These are phyloP conservation scores for Thraustochytrium striatum DNA, from an alignment of 352 stramenopile species.

Conservation along the genomic window DNA sequence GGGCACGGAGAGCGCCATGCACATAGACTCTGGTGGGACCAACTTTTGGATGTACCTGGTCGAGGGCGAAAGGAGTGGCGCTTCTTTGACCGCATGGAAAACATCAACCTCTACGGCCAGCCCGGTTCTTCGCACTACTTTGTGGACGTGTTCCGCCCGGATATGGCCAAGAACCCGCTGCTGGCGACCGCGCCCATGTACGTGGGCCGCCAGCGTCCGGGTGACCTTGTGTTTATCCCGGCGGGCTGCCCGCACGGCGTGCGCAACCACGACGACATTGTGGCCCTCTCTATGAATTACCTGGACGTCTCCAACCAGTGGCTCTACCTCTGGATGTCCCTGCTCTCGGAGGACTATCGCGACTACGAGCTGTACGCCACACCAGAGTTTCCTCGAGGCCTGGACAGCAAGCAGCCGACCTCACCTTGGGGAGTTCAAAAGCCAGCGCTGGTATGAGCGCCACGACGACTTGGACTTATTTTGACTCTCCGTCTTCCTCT, in stretches of 20 bases:
- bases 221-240: slow-evolving; percentile 56
- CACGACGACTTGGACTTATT: slow-evolving; percentile 5
- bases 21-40: slow-evolving; percentile 55
- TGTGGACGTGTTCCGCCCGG: slow-evolving; percentile 45
- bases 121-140: slow-evolving; percentile 50
- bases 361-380: slow-evolving; percentile 47
- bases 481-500: not conserved
- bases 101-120: slow-evolving; percentile 48
- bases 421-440: slow-evolving; percentile 48
- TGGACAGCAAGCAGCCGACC: slow-evolving; percentile 25
- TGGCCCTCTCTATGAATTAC: slow-evolving; percentile 55
- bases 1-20: slow-evolving; percentile 52
- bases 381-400: slow-evolving; percentile 28
- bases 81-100: slow-evolving; percentile 53
- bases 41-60: slow-evolving; percentile 59
- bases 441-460: slow-evolving; percentile 21
- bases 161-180: slow-evolving; percentile 11
- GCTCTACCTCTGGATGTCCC: slow-evolving; percentile 43
- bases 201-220: slow-evolving; percentile 50
- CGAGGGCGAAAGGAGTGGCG: slow-evolving; percentile 54
- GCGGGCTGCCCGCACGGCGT: slow-evolving; percentile 54
- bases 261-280: slow-evolving; percentile 52
- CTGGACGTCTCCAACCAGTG: slow-evolving; percentile 53
- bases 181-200: slow-evolving; percentile 49
- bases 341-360: slow-evolving; percentile 24